phyloP scores from a whole-genome alignment of 2,329 filamentous ascomycete genomes.

The Microdochium nivale region DNA sequence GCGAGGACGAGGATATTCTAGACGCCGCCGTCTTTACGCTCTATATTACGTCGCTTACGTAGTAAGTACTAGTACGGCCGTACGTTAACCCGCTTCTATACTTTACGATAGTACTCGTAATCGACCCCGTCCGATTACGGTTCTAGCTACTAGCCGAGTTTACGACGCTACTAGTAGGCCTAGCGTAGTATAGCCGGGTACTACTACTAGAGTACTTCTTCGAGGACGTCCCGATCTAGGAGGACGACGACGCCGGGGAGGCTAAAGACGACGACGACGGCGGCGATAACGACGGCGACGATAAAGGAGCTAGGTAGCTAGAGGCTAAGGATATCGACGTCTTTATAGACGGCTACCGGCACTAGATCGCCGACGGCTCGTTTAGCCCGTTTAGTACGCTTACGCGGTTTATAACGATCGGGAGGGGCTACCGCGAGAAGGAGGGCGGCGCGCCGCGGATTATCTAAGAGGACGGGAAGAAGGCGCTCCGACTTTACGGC shows the following conservation, averaged over 20 bases:
- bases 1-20: no score
- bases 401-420: background rate
- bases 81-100: background rate
- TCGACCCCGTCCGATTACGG: background rate
- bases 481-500: background rate
- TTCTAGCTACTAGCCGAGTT: background rate
- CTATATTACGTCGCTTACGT: background rate
- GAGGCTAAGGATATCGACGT: background rate
- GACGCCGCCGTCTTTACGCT: background rate
- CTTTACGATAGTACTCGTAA: background rate
- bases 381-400: conserved; percentile 1
- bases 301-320: background rate
- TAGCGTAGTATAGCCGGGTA: background rate
- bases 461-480: background rate
- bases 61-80: background rate
- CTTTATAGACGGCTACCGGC: background rate
- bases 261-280: no score
- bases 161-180: background rate
- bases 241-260: background rate
- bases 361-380: background rate
- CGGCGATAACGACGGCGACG: background rate
- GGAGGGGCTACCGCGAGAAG: background rate
- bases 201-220: background rate
- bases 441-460: background rate
- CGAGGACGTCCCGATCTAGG: background rate